phyloP scores from a whole-genome alignment of 2,329 filamentous ascomycete species.

The Fusarium udum region DNA sequence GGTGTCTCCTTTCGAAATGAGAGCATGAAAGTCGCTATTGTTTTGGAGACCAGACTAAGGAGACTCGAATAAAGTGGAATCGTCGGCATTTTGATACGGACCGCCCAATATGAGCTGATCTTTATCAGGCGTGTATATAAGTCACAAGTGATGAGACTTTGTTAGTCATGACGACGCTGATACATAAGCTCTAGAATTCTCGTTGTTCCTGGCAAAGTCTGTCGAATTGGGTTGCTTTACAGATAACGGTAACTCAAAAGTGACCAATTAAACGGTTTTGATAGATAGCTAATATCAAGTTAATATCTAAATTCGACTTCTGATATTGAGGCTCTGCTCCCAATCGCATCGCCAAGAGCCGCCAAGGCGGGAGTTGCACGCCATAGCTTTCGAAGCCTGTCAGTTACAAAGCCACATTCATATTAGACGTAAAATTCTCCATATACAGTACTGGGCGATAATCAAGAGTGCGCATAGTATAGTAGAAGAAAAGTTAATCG shows the following conservation, averaged over 20 bases:
- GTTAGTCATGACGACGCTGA: not conserved
- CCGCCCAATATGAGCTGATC: not conserved
- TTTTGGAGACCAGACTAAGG: not conserved
- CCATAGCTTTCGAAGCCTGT: not conserved
- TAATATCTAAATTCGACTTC: not conserved
- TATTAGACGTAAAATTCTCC: accelerated
- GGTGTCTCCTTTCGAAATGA: not conserved
- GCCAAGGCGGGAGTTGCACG: constrained; percentile 13
- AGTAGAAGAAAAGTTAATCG: not conserved
- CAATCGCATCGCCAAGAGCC: not conserved
- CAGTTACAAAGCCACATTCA: not conserved
- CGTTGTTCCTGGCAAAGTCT: not conserved
- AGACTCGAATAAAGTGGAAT: not conserved
- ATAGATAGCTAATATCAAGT: not conserved
- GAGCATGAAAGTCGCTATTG: not conserved
- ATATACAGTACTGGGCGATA: not conserved
- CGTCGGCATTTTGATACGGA: not conserved
- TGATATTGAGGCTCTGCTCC: constrained; percentile 9
- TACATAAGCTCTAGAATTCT: too few species aligned
- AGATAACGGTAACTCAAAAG: not conserved
- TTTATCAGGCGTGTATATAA: not conserved
- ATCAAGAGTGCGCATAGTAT: not conserved
- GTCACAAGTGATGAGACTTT: too few species aligned
- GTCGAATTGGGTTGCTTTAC: accelerated
- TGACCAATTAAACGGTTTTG: not conserved